These are phyloP conservation scores for Candida multigemmis DNA, from an alignment of 805 yeast species.

Conservation along the genomic window DNA sequence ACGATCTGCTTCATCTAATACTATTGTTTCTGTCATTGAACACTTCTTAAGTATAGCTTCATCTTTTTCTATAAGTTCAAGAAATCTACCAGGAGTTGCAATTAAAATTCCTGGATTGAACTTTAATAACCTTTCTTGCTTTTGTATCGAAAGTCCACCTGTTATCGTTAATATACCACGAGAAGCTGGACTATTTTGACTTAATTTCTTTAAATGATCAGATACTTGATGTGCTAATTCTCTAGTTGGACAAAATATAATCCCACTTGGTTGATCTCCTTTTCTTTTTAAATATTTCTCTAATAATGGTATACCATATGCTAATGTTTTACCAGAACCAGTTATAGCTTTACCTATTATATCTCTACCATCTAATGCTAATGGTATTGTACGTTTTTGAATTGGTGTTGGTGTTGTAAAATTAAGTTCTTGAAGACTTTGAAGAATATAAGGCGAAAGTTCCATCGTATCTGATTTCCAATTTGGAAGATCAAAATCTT, in stretches of 20 bases:
- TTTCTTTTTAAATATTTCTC: conserved; percentile 43
- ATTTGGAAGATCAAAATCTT: conserved; percentile 42
- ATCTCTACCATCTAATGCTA: conserved; percentile 65
- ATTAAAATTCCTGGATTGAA: conserved; percentile 76
- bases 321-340: conserved; percentile 95
- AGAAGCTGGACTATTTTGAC: conserved; percentile 42
- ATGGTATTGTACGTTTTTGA: conserved; percentile 69
- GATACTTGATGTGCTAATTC: conserved; percentile 93
- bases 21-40: conserved; percentile 42
- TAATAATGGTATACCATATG: conserved; percentile 87
- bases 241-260: conserved; percentile 91
- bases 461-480: conserved; percentile 45
- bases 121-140: conserved; percentile 73
- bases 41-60: conserved; percentile 33
- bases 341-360: conserved; percentile 95
- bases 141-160: conserved; percentile 92
- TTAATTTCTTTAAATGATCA: conserved; percentile 57
- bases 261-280: conserved; percentile 48
- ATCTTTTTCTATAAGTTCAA: conserved; percentile 67
- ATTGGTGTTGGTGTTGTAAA: conserved; percentile 76
- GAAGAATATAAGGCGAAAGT: conserved; percentile 48
- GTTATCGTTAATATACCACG: conserved; percentile 70
- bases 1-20: conserved; percentile 94
- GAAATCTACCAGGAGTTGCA: conserved; percentile 92
- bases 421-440: conserved; percentile 50